Conservation (phyloP, 345 rosid species). For the Diplotaxis tenuifolia region DNA sequence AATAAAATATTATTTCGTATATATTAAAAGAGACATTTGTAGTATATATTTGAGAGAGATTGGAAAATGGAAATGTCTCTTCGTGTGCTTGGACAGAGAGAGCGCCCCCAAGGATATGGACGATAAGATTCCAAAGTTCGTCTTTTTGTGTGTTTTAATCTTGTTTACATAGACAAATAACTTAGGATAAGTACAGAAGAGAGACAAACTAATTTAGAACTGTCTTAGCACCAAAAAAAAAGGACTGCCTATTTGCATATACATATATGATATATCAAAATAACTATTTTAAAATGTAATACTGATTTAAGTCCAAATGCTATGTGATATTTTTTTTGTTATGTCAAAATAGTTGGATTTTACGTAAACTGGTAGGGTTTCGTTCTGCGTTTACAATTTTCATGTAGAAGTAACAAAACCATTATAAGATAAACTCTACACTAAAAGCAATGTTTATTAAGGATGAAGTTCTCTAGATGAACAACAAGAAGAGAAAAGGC, state of each 20-base stretch:
- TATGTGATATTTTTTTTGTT: not conserved
- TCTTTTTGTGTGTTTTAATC: not conserved
- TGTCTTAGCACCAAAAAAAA: no score
- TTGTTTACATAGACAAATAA: not conserved
- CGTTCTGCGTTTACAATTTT: no score
- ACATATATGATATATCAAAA: not conserved
- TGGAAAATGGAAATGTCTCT: not conserved
- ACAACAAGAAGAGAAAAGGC: slow-evolving; percentile 17
- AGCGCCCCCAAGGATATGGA: not conserved
- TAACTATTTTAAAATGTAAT: not conserved
- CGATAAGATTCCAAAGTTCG: not conserved
- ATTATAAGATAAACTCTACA: not conserved
- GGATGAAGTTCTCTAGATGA: slow-evolving; percentile 57
- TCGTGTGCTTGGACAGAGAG: not conserved
- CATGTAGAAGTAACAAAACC: not conserved
- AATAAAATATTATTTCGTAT: not conserved
- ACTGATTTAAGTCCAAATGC: not conserved
- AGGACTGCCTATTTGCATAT: not conserved
- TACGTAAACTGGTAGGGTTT: no score
- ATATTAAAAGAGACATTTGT: not conserved
- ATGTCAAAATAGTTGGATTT: no score
- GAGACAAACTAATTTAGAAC: not conserved
- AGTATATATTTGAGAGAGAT: not conserved
- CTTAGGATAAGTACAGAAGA: not conserved
- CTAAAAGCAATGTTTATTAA: not conserved